Percentiles rank a stretch among this genome's conserved stretches.
These are phyloP conservation scores for Fraxinus floribunda DNA, from an alignment of 305 asterid species.

Conservation along the genomic window DNA sequence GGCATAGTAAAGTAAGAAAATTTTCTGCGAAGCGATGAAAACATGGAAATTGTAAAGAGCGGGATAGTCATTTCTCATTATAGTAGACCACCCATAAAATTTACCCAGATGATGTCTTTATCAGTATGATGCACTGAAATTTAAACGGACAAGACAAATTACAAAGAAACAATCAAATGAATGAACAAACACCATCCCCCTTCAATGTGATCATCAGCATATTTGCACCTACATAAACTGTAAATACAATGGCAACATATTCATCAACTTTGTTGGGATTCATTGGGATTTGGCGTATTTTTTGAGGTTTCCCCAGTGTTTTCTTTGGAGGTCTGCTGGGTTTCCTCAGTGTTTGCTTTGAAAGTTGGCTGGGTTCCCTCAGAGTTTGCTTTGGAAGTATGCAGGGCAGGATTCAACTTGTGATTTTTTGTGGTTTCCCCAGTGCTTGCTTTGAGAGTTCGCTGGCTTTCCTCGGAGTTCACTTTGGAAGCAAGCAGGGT, in stretches of 20 bases:
- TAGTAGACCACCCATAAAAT: constrained; percentile 6
- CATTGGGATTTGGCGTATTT: constrained; percentile 19
- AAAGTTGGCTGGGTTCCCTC: constrained; percentile 4
- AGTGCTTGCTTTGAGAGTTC: background rate
- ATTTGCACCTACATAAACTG: constrained; percentile 5
- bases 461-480: background rate
- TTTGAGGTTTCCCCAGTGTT: constrained; percentile 6
- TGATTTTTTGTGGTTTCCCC: background rate
- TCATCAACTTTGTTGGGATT: constrained; percentile 32
- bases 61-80: background rate
- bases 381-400: background rate
- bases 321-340: constrained; percentile 6
- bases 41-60: background rate
- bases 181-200: constrained; percentile 46
- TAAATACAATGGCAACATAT: constrained; percentile 17
- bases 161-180: constrained; percentile 47
- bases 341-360: constrained; percentile 22
- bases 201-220: constrained; percentile 1
- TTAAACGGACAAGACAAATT: constrained; percentile 28
- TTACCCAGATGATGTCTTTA: constrained; percentile 11
- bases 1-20: background rate
- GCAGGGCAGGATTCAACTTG: background rate
- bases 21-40: background rate
- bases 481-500: background rate
- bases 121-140: constrained; percentile 1